Evolutionary conservation across 768 basidiomycete species (phyloP), one percentile per base, ranked within the genome.

Genomic region (Pleurotus pulmonarius): DNA sequence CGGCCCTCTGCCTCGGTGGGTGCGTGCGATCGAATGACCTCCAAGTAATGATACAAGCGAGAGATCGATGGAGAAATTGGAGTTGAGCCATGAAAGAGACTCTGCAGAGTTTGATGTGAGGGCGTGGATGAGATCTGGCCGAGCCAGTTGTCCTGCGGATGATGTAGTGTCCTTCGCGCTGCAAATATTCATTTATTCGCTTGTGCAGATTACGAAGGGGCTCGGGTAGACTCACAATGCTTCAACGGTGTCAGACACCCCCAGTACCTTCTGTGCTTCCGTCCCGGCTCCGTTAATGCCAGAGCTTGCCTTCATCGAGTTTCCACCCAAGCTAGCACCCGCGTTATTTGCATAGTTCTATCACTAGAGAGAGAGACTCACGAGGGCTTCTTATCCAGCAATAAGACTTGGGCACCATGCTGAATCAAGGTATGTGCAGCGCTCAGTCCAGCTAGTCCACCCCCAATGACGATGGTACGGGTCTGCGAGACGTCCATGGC

Each of bases 391-490:
- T 67, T 67, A 70, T 91, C 89, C 29, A 91, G 76, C 43, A 90
- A 69, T 39, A 89, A 71, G 5, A 90, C 88, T 64, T 81, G 86
- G 6, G 80, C 85, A 24, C 88, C 89, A 34, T 85, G 77, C 69
- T 90, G 87, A 45, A 89, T 79, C 40, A 91, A 79, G 9, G 88
- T 88, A 68, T 90, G 88, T 20, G 87, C 87, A n/a, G 89, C 88
- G 54, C 82, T 82, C 57, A 88, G 81, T 60, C 86, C 86, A 0
- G 82, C 81, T 51, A 87, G 79, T 69, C 85, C 86, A 49, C 87
- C 88, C 61, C 87, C 87, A 51, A 89, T 83, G 61, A 90, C 81
- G 40, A 65, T 63, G 5, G 39, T 41, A 18, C 51, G 51, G 9
- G 34, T 20, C 13, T 11, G 18, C 15, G 37, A n/a, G 22, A 24